Evolutionary conservation across 2,329 filamentous ascomycete genomes (phyloP), one percentile per base, ranked within the genome.

Genomic region (Xylaria polymorpha): DNA sequence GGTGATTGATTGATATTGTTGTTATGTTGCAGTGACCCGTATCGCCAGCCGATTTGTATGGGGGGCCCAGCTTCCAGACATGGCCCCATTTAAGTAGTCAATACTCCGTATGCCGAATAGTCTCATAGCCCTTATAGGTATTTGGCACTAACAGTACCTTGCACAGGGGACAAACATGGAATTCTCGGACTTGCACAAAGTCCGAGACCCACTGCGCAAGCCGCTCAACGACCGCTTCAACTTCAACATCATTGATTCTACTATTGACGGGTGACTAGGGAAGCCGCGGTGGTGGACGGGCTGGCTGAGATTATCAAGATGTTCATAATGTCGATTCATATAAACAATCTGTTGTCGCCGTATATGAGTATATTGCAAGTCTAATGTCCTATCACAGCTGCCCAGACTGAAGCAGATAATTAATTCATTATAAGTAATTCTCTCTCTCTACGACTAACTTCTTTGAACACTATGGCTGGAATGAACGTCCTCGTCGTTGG

Each of bases 401-500:
- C 37, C 22, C 39, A 37, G 10, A 46, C 29, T 44, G 37, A 37
- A 46, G 37, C 18, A 37, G 2, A 29, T 29, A 29, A 29, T 29
- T 29, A 29, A 29, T 29, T 29, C 35, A 37, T 37, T 46, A 46
- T 37, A 56, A 43, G 15, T 29, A 18, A 18, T 39, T 46, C 41
- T 46, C 41, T 46, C 25, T n/a, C 20, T 41, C 53, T 41, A 22
- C 55, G 37, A 32, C 37, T 58, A 5, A 8, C 12, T 44, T 37
- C 25, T 56, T 37, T 46, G n/a, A 56, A 46, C 25, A 46, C 14
- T 29, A 63, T 63, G 61, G 39, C 61, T 37, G 29, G 61, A 63
- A 46, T 63, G 50, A 63, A 63, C 39, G 68, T 67, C 12, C 64
- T 70, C 46, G 64, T 70, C 55, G 64, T 65, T 4, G 68, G 68